Conservation (phyloP, 1,139 yeast species). For the Kluyveromyces sp. region DNA sequence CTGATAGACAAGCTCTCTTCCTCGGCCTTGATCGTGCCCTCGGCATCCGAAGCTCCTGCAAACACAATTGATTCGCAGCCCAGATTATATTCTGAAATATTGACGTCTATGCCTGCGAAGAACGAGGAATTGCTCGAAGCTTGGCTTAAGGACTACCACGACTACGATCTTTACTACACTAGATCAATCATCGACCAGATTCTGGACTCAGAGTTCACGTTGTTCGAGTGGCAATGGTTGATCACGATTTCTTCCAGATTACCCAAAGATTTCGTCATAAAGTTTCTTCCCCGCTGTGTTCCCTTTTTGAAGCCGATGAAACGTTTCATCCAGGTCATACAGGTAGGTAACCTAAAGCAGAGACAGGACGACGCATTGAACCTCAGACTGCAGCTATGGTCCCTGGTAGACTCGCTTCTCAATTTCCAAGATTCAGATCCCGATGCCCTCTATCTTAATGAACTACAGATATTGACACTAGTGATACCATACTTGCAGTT, state of each 20-base stretch:
- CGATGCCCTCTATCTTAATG: not conserved
- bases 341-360: conserved; percentile 27
- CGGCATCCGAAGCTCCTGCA: not conserved
- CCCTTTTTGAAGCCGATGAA: conserved; percentile 18
- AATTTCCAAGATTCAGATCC: not conserved
- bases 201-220: conserved; percentile 5
- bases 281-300: conserved; percentile 6
- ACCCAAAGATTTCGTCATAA: conserved; percentile 1
- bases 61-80: not conserved
- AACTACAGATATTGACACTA: not conserved
- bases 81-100: not conserved
- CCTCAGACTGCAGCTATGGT: conserved; percentile 7
- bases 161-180: not conserved
- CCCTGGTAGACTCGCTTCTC: conserved; percentile 4
- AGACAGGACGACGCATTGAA: conserved; percentile 15
- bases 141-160: conserved; percentile 9
- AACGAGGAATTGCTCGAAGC: conserved; percentile 9
- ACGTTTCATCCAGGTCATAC: conserved; percentile 17
- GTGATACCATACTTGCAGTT: conserved; percentile 5
- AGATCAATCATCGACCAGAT: conserved; percentile 1
- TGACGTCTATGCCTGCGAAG: not conserved
- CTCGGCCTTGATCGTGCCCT: not conserved
- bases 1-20: not conserved
- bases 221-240: conserved; percentile 7
- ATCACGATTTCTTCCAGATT: conserved; percentile 4